Conservation (phyloP, 768 basidiomycete genomes). For the Phallus indusiatus region DNA sequence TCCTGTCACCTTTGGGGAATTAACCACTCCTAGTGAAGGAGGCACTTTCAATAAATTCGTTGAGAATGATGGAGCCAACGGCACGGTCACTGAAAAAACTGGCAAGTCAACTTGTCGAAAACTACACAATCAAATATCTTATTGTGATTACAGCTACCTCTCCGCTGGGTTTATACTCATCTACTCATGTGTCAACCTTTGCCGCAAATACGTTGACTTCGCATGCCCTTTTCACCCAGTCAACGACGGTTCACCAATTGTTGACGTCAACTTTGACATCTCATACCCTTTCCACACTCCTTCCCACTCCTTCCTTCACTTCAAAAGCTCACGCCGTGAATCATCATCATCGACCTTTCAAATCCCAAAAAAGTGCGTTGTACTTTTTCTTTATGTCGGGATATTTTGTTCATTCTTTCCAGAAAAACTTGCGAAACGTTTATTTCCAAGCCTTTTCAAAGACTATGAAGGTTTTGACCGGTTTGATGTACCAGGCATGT, state of each 20-base stretch:
- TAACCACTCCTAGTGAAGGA: slow-evolving; percentile 2
- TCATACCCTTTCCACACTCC: not conserved
- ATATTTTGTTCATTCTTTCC: not conserved
- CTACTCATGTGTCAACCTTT: not conserved
- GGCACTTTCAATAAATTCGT: slow-evolving; percentile 1
- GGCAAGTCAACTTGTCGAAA: not conserved
- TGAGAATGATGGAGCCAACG: not conserved
- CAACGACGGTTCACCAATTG: not conserved
- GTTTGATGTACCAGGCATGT: not conserved
- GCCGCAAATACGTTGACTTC: not conserved
- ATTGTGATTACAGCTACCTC: not conserved
- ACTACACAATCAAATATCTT: not conserved
- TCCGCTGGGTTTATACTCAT: not conserved
- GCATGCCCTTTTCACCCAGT: not conserved
- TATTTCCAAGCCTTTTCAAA: not conserved
- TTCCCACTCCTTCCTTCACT: not conserved
- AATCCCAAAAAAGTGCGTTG: not conserved
- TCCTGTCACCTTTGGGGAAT: slow-evolving; percentile 2
- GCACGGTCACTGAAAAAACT: not conserved
- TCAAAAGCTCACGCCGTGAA: not conserved
- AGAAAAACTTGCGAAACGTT: not conserved
- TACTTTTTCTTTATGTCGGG: not conserved
- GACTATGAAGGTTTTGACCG: not conserved
- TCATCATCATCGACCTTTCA: not conserved
- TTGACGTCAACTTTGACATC: not conserved